phyloP scores from a whole-genome alignment of 1,139 yeast species.

The Yamadazyma mexicana region DNA sequence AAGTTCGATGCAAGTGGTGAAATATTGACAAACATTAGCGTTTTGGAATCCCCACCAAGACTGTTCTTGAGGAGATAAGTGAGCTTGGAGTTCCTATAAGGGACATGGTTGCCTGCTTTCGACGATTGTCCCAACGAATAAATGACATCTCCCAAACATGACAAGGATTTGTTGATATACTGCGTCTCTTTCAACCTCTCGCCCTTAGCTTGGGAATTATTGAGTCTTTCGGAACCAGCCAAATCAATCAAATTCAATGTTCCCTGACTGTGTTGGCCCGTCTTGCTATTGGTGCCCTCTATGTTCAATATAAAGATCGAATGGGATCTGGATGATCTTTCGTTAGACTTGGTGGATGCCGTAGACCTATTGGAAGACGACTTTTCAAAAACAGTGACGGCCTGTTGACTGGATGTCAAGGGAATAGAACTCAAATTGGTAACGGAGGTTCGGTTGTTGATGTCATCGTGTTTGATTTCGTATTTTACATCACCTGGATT shows the following conservation, averaged over 20 bases:
- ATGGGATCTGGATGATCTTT: constrained; percentile 68
- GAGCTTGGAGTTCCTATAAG: constrained; percentile 59
- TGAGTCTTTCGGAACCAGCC: constrained; percentile 88
- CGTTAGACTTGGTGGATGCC: constrained; percentile 81
- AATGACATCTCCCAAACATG: constrained; percentile 90
- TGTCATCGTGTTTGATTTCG: constrained; percentile 75
- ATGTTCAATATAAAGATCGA: constrained; percentile 72
- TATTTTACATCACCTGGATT: constrained; percentile 35
- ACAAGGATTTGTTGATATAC: constrained; percentile 83
- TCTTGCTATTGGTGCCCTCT: constrained; percentile 51
- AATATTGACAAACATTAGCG: constrained; percentile 89
- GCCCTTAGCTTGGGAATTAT: constrained; percentile 75
- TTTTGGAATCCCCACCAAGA: constrained; percentile 81
- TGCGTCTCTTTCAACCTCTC: constrained; percentile 85
- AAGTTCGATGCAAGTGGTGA: constrained; percentile 67
- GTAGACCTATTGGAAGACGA: constrained; percentile 71
- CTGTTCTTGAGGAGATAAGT: constrained; percentile 86
- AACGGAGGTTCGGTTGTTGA: constrained; percentile 51
- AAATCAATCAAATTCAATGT: constrained; percentile 74
- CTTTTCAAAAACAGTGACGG: constrained; percentile 47
- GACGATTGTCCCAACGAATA: constrained; percentile 57
- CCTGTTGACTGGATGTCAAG: constrained; percentile 51
- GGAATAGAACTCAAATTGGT: constrained; percentile 57
- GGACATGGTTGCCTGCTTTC: constrained; percentile 36
- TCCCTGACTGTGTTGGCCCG: constrained; percentile 57